Evolutionary conservation across 768 basidiomycete species (phyloP).

Genomic region (Termitomyces sp.): DNA sequence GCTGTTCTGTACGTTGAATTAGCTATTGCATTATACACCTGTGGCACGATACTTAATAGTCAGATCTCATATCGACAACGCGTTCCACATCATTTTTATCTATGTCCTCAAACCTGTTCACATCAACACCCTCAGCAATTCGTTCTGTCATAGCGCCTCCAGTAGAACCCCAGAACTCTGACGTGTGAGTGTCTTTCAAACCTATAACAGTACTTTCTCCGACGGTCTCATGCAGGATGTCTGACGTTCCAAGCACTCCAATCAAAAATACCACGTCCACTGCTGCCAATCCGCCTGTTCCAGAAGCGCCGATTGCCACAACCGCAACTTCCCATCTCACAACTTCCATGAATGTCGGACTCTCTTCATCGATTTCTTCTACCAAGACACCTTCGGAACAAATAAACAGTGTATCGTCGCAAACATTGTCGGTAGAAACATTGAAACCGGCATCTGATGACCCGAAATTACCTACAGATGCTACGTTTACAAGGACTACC

Average conservation of each 20-base stretch:
- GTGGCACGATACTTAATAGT: not conserved
- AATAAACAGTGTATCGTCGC: not conserved
- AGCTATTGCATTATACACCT: not conserved
- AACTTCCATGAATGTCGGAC: not conserved
- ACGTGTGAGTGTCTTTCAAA: not conserved
- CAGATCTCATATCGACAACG: not conserved
- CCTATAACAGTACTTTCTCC: not conserved
- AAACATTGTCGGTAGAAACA: not conserved
- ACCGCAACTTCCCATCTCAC: not conserved
- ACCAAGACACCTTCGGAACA: not conserved
- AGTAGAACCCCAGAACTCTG: not conserved
- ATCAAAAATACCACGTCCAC: not conserved
- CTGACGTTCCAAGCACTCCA: not conserved
- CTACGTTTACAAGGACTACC: not conserved
- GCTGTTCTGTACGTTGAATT: not conserved
- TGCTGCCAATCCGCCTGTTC: not conserved
- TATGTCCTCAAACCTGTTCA: not conserved
- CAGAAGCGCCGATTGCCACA: not conserved
- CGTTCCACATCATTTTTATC: not conserved
- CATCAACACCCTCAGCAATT: not conserved
- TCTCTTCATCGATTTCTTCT: not conserved
- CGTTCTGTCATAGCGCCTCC: not conserved
- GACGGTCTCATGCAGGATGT: not conserved
- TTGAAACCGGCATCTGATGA: not conserved
- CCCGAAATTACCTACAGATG: not conserved